Conservation (phyloP, 805 yeast species). For the Lipomyces orientalis region DNA sequence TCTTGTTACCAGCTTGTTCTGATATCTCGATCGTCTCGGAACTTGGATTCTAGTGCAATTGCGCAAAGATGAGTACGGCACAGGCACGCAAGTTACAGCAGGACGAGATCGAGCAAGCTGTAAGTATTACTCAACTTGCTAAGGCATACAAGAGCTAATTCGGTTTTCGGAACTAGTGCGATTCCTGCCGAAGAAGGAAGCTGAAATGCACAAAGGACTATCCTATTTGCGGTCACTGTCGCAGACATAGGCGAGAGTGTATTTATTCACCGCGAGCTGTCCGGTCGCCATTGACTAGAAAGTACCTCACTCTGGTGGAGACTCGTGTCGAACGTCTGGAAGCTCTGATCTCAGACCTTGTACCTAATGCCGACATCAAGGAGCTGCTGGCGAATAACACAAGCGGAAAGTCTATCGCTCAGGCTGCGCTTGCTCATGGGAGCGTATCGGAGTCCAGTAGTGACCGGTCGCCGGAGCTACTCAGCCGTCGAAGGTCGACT, state of each 20-base stretch:
- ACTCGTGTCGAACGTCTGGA: slow-evolving; percentile 57
- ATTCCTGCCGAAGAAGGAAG: slow-evolving; percentile 80
- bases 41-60: background rate
- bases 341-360: slow-evolving; percentile 49
- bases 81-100: slow-evolving; percentile 30
- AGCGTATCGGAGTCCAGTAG: slow-evolving; percentile 12
- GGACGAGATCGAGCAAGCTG: slow-evolving; percentile 44
- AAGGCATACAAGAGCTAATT: background rate
- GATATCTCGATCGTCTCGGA: background rate
- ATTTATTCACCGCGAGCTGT: slow-evolving; percentile 77
- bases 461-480: slow-evolving; percentile 23
- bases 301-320: slow-evolving; percentile 73
- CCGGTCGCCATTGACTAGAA: slow-evolving; percentile 81
- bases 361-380: slow-evolving; percentile 58
- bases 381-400: slow-evolving; percentile 41
- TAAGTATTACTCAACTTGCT: slow-evolving; percentile 26
- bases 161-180: slow-evolving; percentile 55
- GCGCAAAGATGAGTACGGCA: slow-evolving; percentile 23
- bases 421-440: slow-evolving; percentile 15
- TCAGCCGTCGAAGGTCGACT: slow-evolving; percentile 10
- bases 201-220: slow-evolving; percentile 77
- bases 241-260: slow-evolving; percentile 74
- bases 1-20: background rate
- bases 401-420: slow-evolving; percentile 30
- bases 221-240: slow-evolving; percentile 79